Percentiles rank a stretch among this genome's conserved stretches.
Evolutionary conservation across 2,329 filamentous ascomycete species (phyloP).

Genomic region (Exophiala alcalophila): DNA sequence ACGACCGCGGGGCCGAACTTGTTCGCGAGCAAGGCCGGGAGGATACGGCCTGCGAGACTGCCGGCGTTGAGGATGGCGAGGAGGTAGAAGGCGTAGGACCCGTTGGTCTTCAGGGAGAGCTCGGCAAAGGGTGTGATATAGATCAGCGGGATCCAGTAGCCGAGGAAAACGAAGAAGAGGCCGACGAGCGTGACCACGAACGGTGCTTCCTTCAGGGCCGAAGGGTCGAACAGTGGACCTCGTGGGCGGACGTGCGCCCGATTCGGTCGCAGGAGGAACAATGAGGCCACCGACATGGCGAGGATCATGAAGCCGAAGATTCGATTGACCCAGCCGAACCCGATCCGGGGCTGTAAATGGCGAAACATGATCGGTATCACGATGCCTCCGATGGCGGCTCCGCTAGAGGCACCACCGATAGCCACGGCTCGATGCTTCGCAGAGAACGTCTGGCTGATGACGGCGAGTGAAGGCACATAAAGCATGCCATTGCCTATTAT

Average conservation of each 20-base stretch:
- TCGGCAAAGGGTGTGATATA: constrained; percentile 9
- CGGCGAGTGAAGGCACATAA: constrained; percentile 45
- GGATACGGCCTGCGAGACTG: constrained; percentile 9
- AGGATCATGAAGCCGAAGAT: constrained; percentile 16
- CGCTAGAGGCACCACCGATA: constrained; percentile 20
- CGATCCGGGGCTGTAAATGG: constrained; percentile 47
- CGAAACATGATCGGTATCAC: constrained; percentile 41
- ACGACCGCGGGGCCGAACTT: constrained; percentile 6
- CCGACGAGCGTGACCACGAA: constrained; percentile 7
- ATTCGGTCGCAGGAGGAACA: constrained; percentile 9
- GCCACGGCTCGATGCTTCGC: constrained; percentile 31
- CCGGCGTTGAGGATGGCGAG: constrained; percentile 11
- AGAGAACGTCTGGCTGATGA: constrained; percentile 54
- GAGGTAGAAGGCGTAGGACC: constrained; percentile 10
- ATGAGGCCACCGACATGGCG: constrained; percentile 6
- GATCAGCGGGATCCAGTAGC: constrained; percentile 10
- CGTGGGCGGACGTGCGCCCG: constrained; percentile 2
- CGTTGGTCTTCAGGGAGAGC: constrained; percentile 11
- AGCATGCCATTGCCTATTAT: constrained; percentile 44
- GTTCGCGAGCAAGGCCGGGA: constrained; percentile 10
- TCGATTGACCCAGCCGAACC: constrained; percentile 53
- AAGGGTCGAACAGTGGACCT: constrained; percentile 10
- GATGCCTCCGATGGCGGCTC: constrained; percentile 20
- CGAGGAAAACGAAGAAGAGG: constrained; percentile 10
- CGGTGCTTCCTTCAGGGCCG: constrained; percentile 6